A percentile compares a stretch with the other conserved stretches of the same genome.
Evolutionary conservation across 768 basidiomycete genomes (phyloP).

Genomic region (Pleurotus sapidus): DNA sequence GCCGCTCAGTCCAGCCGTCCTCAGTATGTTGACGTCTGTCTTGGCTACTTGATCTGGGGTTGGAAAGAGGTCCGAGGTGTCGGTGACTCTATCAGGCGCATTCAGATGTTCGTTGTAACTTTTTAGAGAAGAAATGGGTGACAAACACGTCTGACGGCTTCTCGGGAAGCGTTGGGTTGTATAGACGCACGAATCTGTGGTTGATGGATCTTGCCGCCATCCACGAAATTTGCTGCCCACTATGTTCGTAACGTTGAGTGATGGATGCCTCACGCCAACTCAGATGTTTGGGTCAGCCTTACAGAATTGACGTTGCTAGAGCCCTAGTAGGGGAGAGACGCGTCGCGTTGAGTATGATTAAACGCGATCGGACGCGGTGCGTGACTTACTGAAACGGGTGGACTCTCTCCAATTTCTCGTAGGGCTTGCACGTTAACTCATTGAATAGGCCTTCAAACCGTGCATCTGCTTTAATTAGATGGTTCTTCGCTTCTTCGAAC

Average conservation of each 20-base stretch:
- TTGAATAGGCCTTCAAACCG: conserved; percentile 72
- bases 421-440: conserved; percentile 71
- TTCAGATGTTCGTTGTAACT: background rate
- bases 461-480: conserved; percentile 63
- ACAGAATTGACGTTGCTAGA: conserved; percentile 72
- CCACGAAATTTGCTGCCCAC: conserved; percentile 85
- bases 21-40: conserved; percentile 56
- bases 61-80: conserved; percentile 56
- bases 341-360: background rate
- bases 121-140: background rate
- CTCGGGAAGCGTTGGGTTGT: conserved; percentile 72
- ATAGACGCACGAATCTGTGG: conserved; percentile 76
- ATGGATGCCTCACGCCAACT: no score
- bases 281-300: conserved; percentile 19
- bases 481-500: conserved; percentile 71
- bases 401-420: conserved; percentile 67
- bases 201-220: conserved; percentile 81
- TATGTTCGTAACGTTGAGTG: conserved; percentile 17
- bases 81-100: conserved; percentile 16
- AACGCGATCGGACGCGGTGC: background rate
- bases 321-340: conserved; percentile 39
- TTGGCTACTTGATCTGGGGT: conserved; percentile 64
- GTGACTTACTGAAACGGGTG: conserved; percentile 73
- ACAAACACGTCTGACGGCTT: conserved; percentile 50
- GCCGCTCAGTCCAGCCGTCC: conserved; percentile 72